Evolutionary conservation across 257 asterid species (phyloP), one percentile per base, ranked within the genome.

Genomic region (Penstemon newberryi): DNA sequence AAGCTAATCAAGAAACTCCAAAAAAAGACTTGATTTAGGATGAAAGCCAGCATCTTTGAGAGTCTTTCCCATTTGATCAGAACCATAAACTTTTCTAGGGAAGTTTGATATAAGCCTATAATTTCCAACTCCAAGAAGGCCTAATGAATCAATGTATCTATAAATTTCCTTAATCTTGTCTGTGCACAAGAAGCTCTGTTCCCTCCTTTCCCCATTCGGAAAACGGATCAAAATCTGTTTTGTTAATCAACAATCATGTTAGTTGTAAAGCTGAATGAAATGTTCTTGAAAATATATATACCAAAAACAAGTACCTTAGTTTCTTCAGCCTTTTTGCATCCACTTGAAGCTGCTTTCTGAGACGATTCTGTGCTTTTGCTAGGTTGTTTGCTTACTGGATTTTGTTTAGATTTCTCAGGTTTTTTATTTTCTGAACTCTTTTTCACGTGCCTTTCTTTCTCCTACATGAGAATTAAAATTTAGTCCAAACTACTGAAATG

Each of bases 151-250:
- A 5, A 92, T 74, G 59, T 84, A 79, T 61, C 63, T 15, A 70
- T 78, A 92, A 33, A 89, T 87, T 46, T 71, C 89, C 62, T 69
- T 67, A 51, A 92, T 79, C 76, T 86, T 83, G 77, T 92, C 98
- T 3, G 82, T 80, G 10, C 82, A 70, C 72, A 43, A 59, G 87
- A 89, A 89, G 71, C 90, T 79, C 0, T 83, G 87, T 65, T 89
- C 96, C 76, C 75, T 79, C 73, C 96, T 89, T 81, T 89, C 96
- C 36, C 98, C 98, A 46, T 87, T 89, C 7, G 96, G 98, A 62
- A 89, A 92, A 19, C 96, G 86, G 66, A 92, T 87, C 77, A 83
- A 57, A 56, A 91, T 86, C 98, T 91, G 80, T 39, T 43, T 3
- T 41, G 46, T 6, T 7, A 61, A 12, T 38, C 45, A 40, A 11